These are phyloP conservation scores for Aspergillus coremiiformis DNA, from an alignment of 495 filamentous ascomycete genomes.

Conservation along the genomic window DNA sequence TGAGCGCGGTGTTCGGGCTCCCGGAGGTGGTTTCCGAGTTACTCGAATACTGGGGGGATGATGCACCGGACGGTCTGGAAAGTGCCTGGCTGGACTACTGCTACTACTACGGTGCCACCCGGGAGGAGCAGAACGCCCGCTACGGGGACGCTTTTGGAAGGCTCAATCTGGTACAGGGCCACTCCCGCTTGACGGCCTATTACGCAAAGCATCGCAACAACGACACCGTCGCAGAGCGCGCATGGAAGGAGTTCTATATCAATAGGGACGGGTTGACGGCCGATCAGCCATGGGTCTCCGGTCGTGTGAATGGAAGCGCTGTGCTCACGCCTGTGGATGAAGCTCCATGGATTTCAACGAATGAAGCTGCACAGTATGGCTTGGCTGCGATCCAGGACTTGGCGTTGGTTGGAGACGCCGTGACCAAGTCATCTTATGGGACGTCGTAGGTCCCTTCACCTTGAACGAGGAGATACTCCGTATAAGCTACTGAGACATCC, in stretches of 20 bases:
- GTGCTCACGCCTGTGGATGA: constrained; percentile 34
- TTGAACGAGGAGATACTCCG: no score
- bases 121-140: constrained; percentile 31
- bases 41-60: constrained; percentile 24
- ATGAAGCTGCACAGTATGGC: constrained; percentile 38
- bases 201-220: constrained; percentile 24
- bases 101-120: constrained; percentile 27
- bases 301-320: constrained; percentile 24
- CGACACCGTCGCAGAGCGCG: constrained; percentile 27
- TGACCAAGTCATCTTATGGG: background rate
- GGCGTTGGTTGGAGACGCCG: constrained; percentile 13
- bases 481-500: no score
- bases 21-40: constrained; percentile 37
- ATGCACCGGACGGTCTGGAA: constrained; percentile 23
- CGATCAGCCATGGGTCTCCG: constrained; percentile 24
- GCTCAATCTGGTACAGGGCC: constrained; percentile 33
- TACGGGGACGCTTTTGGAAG: constrained; percentile 36
- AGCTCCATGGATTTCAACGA: constrained; percentile 36
- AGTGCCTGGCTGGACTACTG: constrained; percentile 42
- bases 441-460: no score
- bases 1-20: constrained; percentile 41
- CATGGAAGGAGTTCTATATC: constrained; percentile 36
- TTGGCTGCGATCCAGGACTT: constrained; percentile 39
- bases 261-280: constrained; percentile 28
- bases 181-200: constrained; percentile 41